Base-by-base conservation (phyloP, 2,329 filamentous ascomycete species). In the Sarocladium oryzae region DNA sequence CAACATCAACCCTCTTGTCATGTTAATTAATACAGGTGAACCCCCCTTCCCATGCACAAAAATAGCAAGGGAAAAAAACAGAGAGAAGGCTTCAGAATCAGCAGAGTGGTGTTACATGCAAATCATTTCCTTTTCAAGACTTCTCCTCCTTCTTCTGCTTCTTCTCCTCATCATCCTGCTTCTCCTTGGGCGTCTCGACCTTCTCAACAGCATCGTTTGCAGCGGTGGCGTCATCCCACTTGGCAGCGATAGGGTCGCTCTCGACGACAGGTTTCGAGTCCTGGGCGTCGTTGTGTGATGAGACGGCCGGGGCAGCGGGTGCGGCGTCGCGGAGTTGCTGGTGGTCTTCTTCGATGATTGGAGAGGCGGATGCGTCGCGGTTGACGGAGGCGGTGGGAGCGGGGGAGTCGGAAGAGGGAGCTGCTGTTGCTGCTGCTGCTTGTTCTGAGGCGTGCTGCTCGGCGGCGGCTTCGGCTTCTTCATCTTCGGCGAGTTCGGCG, bases 401-500 rank as follows among this genome's bases (percentile, higher is more conserved):
- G 18, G 28, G 28, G 28, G 28, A 7, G 7, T 30, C 28, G 28
- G 28, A 30, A 30, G 28, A 30, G 13, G 28, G 13, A n/a, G n/a
- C n/a, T n/a, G n/a, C n/a, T n/a, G n/a, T n/a, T n/a, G n/a, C n/a
- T n/a, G n/a, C n/a, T n/a, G n/a, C n/a, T 30, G 7, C 28, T 13
- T 33, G 24, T 11, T 46, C 6, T 5, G 23, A 26, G 18, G 38
- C 28, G 21, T 36, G 28, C 21, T 37, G 49, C 24, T 33, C 41
- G 15, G 30, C 49, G 11, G 51, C 24, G 32, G 52, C 38, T 18
- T 53, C 40, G 46, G 53, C 49, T 10, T 37, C 48, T 28, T 85
- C 83, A 49, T 95, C 90, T 45, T 90, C 86, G 30, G 87, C 85
- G 16, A 96, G 76, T 67, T 97, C 92, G 38, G 86, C 80, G 54